These are phyloP conservation scores for Plasmodium relictum DNA, from an alignment of 169 alveolate genomes.

Conservation along the genomic window DNA sequence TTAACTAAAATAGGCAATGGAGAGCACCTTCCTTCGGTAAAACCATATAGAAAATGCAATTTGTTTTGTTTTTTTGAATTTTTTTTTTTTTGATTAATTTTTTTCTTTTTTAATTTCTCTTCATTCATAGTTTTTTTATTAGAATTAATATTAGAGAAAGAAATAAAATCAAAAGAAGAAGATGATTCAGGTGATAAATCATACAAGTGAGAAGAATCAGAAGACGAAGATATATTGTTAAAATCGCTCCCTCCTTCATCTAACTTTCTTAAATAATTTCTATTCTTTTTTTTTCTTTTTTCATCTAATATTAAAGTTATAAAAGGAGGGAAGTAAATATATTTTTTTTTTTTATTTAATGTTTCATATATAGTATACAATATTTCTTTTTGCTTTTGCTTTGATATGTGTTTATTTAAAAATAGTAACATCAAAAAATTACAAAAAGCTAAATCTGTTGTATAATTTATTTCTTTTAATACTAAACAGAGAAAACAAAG, in stretches of 20 bases:
- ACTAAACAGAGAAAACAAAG: slow-evolving; percentile 19
- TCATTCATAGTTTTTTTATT: neutral
- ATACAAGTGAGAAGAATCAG: neutral
- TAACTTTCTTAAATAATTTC: slow-evolving; percentile 26
- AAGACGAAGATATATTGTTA: neutral
- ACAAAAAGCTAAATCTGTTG: slow-evolving; percentile 7
- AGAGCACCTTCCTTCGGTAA: slow-evolving; percentile 73
- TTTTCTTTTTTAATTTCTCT: neutral
- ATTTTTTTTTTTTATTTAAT: slow-evolving; percentile 44
- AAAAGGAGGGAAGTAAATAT: slow-evolving; percentile 59
- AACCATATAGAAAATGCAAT: slow-evolving; percentile 51
- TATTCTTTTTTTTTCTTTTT: slow-evolving; percentile 25
- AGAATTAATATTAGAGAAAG: neutral
- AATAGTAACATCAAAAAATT: slow-evolving; percentile 24
- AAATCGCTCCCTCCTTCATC: neutral
- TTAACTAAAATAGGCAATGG: slow-evolving; percentile 44
- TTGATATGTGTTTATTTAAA: slow-evolving; percentile 18
- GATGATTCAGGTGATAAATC: neutral
- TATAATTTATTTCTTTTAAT: slow-evolving; percentile 11
- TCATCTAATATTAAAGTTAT: slow-evolving; percentile 49
- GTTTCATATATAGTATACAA: slow-evolving; percentile 42
- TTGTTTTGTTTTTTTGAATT: slow-evolving; percentile 18
- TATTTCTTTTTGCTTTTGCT: slow-evolving; percentile 38
- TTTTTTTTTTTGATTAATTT: slow-evolving; percentile 12
- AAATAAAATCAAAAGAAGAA: neutral